Evolutionary conservation across 768 basidiomycete species (phyloP).

Genomic region (Coprinopsis marcescibilis): DNA sequence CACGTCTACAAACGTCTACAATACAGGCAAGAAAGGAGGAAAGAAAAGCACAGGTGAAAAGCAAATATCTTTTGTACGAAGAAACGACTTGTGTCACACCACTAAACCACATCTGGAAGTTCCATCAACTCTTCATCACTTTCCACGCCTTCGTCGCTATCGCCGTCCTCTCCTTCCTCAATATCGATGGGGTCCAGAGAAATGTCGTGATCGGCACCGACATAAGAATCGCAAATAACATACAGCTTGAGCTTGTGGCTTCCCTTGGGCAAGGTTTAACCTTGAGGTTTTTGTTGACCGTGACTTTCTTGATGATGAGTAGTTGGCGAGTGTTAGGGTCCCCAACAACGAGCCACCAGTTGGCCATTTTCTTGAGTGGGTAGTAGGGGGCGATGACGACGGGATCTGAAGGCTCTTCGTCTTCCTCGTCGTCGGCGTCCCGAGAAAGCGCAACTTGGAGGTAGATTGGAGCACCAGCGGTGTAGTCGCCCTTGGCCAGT

Average conservation of each 20-base stretch:
- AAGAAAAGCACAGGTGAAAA: no score
- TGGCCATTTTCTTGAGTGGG: constrained; percentile 84
- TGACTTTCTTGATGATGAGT: constrained; percentile 83
- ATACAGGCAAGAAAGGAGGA: no score
- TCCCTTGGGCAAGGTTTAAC: constrained; percentile 83
- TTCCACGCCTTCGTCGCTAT: no score
- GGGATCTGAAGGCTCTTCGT: constrained; percentile 73
- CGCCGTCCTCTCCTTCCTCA: no score
- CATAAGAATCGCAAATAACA: constrained; percentile 89
- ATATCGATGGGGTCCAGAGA: no score
- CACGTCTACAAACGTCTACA: no score
- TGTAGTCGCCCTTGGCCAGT: constrained; percentile 82
- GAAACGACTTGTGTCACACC: no score
- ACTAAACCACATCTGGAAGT: no score
- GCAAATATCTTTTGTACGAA: no score
- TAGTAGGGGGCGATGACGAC: constrained; percentile 91
- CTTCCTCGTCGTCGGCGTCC: constrained; percentile 83
- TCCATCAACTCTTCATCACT: no score
- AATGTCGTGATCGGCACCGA: constrained; percentile 88
- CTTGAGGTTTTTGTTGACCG: constrained; percentile 77
- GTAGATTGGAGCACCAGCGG: constrained; percentile 77
- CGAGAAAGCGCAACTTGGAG: constrained; percentile 75
- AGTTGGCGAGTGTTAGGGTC: constrained; percentile 75
- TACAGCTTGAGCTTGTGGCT: constrained; percentile 77
- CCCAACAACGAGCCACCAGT: constrained; percentile 98